Percentiles rank a stretch among this genome's conserved stretches.
phyloP scores from a whole-genome alignment of 2,329 filamentous ascomycete species.

The Verticillium nubilum region DNA sequence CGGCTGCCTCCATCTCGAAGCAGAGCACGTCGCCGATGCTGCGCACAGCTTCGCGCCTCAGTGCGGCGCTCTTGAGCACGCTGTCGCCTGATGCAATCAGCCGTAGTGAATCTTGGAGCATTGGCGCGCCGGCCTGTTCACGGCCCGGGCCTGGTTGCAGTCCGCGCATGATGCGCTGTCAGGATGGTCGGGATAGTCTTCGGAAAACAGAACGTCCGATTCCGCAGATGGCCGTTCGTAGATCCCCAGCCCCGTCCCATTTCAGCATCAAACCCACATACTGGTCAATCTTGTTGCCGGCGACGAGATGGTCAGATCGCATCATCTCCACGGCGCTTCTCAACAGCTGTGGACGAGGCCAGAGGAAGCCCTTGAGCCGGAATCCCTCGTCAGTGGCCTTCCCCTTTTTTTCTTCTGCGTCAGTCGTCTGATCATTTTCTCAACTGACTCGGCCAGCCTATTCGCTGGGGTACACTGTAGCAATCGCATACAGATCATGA shows the following conservation, averaged over 20 bases:
- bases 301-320: neutral
- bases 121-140: neutral
- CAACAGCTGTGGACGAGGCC: neutral
- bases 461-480: too few species aligned
- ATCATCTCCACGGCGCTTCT: neutral
- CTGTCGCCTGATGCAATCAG: constrained; percentile 2
- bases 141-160: neutral
- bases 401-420: too few species aligned
- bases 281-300: neutral
- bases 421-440: too few species aligned
- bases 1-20: constrained; percentile 22
- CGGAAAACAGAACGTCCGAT: neutral
- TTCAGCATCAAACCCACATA: neutral
- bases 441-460: too few species aligned
- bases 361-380: neutral
- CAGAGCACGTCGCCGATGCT: constrained; percentile 5
- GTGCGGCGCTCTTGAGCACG: neutral
- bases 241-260: neutral
- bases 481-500: too few species aligned
- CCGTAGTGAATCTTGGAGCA: constrained; percentile 3
- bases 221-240: neutral
- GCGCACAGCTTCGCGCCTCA: neutral
- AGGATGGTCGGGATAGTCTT: neutral
- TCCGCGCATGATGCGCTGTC: neutral
- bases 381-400: neutral